Base-by-base conservation (phyloP, 495 filamentous ascomycete species). In the Penicillium salamii region DNA sequence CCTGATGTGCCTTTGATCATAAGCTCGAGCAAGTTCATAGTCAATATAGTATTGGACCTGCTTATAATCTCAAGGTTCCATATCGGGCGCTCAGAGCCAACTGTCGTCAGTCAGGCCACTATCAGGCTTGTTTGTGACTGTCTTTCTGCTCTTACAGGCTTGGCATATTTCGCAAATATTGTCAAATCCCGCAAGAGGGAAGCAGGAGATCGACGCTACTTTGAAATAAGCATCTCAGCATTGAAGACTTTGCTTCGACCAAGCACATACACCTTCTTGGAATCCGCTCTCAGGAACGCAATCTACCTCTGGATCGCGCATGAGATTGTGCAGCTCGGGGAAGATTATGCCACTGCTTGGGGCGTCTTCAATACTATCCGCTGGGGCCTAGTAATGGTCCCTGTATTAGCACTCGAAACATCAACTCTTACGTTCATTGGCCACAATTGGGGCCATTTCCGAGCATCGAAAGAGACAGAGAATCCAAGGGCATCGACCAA, bases 371-470 rank as follows among this genome's bases (percentile, higher is more conserved):
- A 78, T 49, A 88, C 85, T 0, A 88, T 90, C 50, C 77, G 86
- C n/a, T 90, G 85, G 86, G 85, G 87, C 1, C 66, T 90, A 3
- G 72, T 89, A 23, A 90, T 88, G 87, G 84, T 90, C 1, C 85
- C 86, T 0, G 85, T 88, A 0, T 77, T 81, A 46, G 71, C 85
- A 0, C 61, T 89, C 7, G 85, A 90, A 57, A 78, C 81, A 7
- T 83, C 85, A 0, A 68, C 81, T 2, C 69, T 84, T 3, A 70
- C 84, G 0, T 88, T 88, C 56, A 69, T 89, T 23, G 84, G 85
- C 0, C 87, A 90, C 59, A 63, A 63, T 12, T 89, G 86, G 87
- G 84, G 85, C 0, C 49, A 56, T 3, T 88, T 82, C 77, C 68
- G 78, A 49, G 62, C 63, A 4, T 44, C 49, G 3, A 63, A 73